Percentiles rank a stretch among this genome's conserved stretches.
Evolutionary conservation across 1,139 yeast species (phyloP).

Genomic region (Yamadazyma sp.): DNA sequence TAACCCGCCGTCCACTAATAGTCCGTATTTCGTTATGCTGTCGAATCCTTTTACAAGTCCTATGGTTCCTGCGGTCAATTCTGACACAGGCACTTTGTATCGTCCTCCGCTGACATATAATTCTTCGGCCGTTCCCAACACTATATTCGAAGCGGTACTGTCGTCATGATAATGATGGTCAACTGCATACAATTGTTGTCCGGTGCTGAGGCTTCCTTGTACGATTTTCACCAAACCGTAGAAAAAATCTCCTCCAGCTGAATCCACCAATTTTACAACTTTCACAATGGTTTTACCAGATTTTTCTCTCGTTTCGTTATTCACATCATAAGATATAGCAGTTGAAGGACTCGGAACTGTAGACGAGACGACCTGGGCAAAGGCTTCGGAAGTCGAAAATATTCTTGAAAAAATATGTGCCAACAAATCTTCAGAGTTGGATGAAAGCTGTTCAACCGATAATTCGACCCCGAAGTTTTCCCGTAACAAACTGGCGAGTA

Average conservation of each 20-base stretch:
- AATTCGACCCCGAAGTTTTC: constrained; percentile 46
- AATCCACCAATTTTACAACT: constrained; percentile 60
- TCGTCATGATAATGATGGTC: constrained; percentile 57
- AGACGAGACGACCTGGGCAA: constrained; percentile 50
- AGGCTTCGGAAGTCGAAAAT: constrained; percentile 53
- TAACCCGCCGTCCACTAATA: constrained; percentile 28
- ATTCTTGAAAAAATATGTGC: constrained; percentile 53
- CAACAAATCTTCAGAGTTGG: constrained; percentile 61
- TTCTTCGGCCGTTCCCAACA: constrained; percentile 29
- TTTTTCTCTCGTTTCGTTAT: not conserved
- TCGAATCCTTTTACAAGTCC: constrained; percentile 64
- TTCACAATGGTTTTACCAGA: constrained; percentile 20
- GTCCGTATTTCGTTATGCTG: constrained; percentile 4
- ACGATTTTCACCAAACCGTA: constrained; percentile 61
- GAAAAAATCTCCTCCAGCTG: constrained; percentile 46
- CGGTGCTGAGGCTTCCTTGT: constrained; percentile 56
- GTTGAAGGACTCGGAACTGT: constrained; percentile 30
- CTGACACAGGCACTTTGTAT: constrained; percentile 57
- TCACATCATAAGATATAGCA: not conserved
- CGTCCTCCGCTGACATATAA: constrained; percentile 67
- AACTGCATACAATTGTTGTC: constrained; percentile 51
- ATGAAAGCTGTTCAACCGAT: constrained; percentile 34
- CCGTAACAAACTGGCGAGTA: constrained; percentile 40
- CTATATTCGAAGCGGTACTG: constrained; percentile 42
- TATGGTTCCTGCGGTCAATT: constrained; percentile 63